Evolutionary conservation across 306 rosid species (phyloP).

Genomic region (Inga leiocalycina): DNA sequence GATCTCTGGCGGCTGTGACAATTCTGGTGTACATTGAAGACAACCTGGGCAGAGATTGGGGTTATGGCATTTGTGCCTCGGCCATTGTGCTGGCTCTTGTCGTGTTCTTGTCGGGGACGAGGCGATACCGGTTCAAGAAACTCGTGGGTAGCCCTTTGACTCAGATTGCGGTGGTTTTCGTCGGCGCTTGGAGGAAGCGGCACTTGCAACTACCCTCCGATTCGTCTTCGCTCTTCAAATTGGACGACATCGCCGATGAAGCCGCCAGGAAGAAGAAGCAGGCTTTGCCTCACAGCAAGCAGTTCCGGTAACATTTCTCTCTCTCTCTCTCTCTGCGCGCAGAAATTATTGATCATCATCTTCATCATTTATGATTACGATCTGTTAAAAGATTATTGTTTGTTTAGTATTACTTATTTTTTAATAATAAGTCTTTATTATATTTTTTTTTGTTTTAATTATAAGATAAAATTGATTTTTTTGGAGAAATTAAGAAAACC

Average conservation of each 20-base stretch:
- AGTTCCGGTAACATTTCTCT: constrained; percentile 54
- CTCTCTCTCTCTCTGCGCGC: neutral
- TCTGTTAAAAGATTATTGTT: neutral
- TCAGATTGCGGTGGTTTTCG: constrained; percentile 66
- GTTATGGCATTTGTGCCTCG: constrained; percentile 74
- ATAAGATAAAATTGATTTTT: no score
- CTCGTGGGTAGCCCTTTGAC: constrained; percentile 82
- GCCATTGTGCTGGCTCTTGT: constrained; percentile 54
- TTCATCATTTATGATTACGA: neutral
- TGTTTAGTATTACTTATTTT: no score
- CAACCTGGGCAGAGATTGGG: constrained; percentile 77
- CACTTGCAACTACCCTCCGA: constrained; percentile 59
- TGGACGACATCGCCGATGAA: constrained; percentile 41
- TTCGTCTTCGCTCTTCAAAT: constrained; percentile 44
- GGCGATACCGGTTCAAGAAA: constrained; percentile 69
- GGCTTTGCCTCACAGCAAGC: constrained; percentile 64
- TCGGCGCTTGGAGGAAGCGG: constrained; percentile 71
- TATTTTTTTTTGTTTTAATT: no score
- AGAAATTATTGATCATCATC: neutral
- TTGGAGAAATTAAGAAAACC: no score
- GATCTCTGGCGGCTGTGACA: constrained; percentile 72
- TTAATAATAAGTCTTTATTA: no score
- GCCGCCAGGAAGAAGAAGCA: constrained; percentile 52
- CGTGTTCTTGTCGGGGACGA: constrained; percentile 69
- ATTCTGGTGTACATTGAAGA: constrained; percentile 77